phyloP scores from a whole-genome alignment of 306 rosid genomes.

The Cucurbita moschata region DNA sequence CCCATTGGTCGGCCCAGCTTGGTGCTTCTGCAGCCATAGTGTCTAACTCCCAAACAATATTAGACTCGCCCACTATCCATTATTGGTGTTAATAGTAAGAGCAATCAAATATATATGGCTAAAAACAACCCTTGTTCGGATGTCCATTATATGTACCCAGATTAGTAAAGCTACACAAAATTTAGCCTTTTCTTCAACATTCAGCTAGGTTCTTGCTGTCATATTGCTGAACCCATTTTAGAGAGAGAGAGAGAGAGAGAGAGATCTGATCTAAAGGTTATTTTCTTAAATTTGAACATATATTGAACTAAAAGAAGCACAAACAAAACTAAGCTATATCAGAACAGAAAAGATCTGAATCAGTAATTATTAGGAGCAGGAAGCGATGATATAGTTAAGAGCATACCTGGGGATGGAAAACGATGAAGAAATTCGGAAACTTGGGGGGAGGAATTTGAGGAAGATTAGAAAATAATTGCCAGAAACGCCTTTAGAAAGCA shows the following conservation, averaged over 20 bases:
- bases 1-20: conserved; percentile 94
- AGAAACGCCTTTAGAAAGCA: conserved; percentile 14
- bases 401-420: conserved; percentile 7
- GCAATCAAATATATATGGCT: neutral
- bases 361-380: neutral
- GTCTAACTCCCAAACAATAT: neutral
- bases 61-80: neutral
- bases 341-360: neutral
- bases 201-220: neutral
- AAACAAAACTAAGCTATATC: neutral
- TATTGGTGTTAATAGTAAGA: neutral
- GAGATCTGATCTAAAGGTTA: neutral
- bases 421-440: conserved; percentile 17
- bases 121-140: neutral
- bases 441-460: conserved; percentile 15
- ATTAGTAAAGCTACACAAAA: neutral
- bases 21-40: conserved; percentile 66
- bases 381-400: neutral
- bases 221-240: neutral
- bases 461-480: conserved; percentile 7
- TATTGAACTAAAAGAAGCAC: neutral
- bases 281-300: neutral
- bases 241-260: neutral
- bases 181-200: neutral
- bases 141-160: neutral